Percentiles rank a stretch among this genome's conserved stretches.
These are phyloP conservation scores for Austroboletus niveus DNA, from an alignment of 1,284 basidiomycete genomes.

Conservation along the genomic window DNA sequence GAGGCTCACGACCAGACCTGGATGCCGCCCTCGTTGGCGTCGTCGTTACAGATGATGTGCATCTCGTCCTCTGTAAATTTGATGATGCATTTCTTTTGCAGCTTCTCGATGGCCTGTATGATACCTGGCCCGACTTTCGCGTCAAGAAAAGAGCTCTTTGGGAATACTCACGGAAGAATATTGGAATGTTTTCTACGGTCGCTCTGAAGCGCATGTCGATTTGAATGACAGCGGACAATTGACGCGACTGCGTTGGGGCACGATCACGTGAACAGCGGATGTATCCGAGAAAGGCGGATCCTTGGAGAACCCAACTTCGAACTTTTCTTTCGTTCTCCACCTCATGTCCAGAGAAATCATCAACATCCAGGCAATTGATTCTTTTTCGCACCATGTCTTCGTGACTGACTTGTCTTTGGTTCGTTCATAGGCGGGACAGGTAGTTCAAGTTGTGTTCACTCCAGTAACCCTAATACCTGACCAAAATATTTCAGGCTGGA, in stretches of 20 bases:
- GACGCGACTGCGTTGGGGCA: conserved; percentile 5
- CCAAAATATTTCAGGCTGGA: conserved; percentile 48
- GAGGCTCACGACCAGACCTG: conserved; percentile 87
- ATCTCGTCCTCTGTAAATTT: conserved; percentile 75
- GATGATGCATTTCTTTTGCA: conserved; percentile 82
- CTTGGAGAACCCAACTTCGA: neutral
- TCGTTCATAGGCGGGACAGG: conserved; percentile 55
- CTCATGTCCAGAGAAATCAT: conserved; percentile 60
- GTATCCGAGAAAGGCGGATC: conserved; percentile 14
- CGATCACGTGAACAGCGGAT: conserved; percentile 26
- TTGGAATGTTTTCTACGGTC: conserved; percentile 54
- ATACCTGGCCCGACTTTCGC: conserved; percentile 47
- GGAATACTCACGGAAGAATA: conserved; percentile 53
- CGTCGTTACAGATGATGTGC: conserved; percentile 81
- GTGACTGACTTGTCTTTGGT: conserved; percentile 7
- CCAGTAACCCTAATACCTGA: conserved; percentile 15
- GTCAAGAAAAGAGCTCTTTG: neutral
- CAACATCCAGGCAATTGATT: conserved; percentile 53
- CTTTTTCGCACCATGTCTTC: neutral
- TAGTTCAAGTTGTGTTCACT: conserved; percentile 26
- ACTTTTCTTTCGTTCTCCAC: conserved; percentile 15
- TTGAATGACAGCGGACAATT: neutral
- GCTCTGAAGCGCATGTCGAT: conserved; percentile 66
- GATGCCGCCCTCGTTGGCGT: conserved; percentile 79
- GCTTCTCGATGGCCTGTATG: conserved; percentile 74